Evolutionary conservation across 2,329 filamentous ascomycete species (phyloP).

Genomic region (Talaromyces verruculosus): DNA sequence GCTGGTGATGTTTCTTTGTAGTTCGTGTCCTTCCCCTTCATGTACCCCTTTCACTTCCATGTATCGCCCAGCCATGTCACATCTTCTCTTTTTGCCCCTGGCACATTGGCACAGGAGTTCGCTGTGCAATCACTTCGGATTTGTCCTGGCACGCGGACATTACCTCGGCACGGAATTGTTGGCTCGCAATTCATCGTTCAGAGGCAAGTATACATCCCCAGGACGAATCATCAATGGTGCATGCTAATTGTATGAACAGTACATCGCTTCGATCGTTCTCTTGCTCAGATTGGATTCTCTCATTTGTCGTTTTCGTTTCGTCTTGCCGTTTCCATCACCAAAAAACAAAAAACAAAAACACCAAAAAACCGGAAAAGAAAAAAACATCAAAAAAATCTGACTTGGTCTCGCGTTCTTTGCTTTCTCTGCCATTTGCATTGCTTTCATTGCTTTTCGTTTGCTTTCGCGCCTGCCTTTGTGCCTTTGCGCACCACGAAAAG

Average conservation of each 20-base stretch:
- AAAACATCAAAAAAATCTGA: background rate
- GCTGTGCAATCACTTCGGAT: background rate
- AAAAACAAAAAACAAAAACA: background rate
- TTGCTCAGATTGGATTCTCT: background rate
- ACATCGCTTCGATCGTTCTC: background rate
- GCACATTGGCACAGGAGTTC: constrained; percentile 1
- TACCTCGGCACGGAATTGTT: background rate
- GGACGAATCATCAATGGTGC: background rate
- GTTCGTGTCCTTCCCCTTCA: background rate
- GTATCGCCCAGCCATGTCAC: background rate
- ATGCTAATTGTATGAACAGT: background rate
- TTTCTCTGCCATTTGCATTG: background rate
- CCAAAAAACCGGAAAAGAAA: background rate
- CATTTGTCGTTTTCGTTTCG: background rate
- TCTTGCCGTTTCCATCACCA: background rate
- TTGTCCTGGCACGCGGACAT: constrained; percentile 13
- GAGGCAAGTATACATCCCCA: background rate
- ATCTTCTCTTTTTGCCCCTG: background rate
- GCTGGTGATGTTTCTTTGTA: background rate
- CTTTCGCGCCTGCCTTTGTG: background rate
- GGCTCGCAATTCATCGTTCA: background rate
- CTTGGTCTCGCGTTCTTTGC: background rate
- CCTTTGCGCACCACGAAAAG: background rate
- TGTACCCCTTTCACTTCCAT: background rate
- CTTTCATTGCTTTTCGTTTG: background rate